phyloP scores from a whole-genome alignment of 1,284 basidiomycete species.

The Stereum hirsutum region DNA sequence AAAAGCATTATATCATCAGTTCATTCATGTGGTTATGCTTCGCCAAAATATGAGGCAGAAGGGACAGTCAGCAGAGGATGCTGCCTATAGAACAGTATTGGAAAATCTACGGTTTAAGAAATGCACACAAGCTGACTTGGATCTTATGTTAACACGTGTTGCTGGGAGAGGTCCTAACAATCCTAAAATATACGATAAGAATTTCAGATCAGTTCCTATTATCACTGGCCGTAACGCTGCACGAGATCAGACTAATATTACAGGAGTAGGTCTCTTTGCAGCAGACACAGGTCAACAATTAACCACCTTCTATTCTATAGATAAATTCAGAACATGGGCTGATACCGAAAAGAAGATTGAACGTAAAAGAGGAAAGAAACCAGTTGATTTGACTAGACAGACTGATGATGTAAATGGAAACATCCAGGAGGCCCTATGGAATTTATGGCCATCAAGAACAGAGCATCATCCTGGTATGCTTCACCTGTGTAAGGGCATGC shows the following conservation, averaged over 20 bases:
- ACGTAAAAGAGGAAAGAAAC: not conserved
- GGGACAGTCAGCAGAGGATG: conserved; percentile 15
- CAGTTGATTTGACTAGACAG: conserved; percentile 2
- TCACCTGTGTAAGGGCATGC: too few relatives aligned
- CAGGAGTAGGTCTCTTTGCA: conserved; percentile 19
- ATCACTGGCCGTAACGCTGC: conserved; percentile 24
- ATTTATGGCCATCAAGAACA: too few relatives aligned
- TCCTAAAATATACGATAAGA: conserved; percentile 10
- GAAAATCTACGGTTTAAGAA: conserved; percentile 25
- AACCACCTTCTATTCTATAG: conserved; percentile 20
- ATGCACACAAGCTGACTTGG: conserved; percentile 24
- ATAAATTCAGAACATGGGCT: conserved; percentile 13
- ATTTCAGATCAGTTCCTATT: conserved; percentile 22
- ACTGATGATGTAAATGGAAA: conserved; percentile 7
- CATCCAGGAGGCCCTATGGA: too few relatives aligned
- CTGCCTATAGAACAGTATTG: conserved; percentile 17
- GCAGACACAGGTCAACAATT: conserved; percentile 18
- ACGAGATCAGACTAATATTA: too few relatives aligned
- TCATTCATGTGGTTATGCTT: conserved; percentile 25
- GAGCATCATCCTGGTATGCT: too few relatives aligned
- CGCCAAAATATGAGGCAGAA: conserved; percentile 28
- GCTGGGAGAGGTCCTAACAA: conserved; percentile 3
- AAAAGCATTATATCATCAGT: too few relatives aligned
- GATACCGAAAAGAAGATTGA: not conserved
- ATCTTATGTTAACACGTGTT: conserved; percentile 17